These are phyloP conservation scores for Clitopilus passeckerianus DNA, from an alignment of 768 basidiomycete species.

Conservation along the genomic window DNA sequence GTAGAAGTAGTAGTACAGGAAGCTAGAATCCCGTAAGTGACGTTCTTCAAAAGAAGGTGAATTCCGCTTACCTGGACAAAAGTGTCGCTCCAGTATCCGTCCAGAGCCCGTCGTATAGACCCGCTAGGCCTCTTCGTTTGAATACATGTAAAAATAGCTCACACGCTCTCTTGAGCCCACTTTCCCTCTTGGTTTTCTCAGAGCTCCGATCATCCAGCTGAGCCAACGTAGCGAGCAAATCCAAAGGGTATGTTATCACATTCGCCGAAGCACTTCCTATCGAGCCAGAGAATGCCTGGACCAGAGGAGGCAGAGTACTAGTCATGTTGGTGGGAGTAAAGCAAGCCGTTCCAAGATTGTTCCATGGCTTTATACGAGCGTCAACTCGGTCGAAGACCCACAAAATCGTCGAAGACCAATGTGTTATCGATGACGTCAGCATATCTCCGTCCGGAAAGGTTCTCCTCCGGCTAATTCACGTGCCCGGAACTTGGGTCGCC, in stretches of 20 bases:
- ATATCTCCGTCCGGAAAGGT: background rate
- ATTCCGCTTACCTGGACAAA: conserved; percentile 40
- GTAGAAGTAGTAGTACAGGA: conserved; percentile 59
- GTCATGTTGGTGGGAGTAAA: conserved; percentile 34
- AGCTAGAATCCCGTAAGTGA: conserved; percentile 25
- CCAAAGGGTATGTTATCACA: conserved; percentile 48
- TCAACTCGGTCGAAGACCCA: too few species aligned
- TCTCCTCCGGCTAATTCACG: background rate
- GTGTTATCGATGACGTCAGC: background rate
- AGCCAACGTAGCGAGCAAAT: conserved; percentile 49
- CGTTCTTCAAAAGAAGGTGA: background rate
- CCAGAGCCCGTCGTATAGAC: conserved; percentile 46
- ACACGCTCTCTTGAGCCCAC: conserved; percentile 24
- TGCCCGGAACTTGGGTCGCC: background rate
- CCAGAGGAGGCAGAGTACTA: conserved; percentile 51
- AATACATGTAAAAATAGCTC: conserved; percentile 32
- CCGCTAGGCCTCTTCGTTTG: conserved; percentile 32
- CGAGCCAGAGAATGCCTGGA: conserved; percentile 54
- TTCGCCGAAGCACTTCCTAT: conserved; percentile 53
- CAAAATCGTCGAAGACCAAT: too few species aligned
- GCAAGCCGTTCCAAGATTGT: background rate
- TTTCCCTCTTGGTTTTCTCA: conserved; percentile 14
- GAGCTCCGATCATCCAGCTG: conserved; percentile 28
- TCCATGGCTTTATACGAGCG: background rate
- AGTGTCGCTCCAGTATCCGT: conserved; percentile 51